Evolutionary conservation across 1,139 yeast species (phyloP).

Genomic region (Meyerozyma guilliermondii): DNA sequence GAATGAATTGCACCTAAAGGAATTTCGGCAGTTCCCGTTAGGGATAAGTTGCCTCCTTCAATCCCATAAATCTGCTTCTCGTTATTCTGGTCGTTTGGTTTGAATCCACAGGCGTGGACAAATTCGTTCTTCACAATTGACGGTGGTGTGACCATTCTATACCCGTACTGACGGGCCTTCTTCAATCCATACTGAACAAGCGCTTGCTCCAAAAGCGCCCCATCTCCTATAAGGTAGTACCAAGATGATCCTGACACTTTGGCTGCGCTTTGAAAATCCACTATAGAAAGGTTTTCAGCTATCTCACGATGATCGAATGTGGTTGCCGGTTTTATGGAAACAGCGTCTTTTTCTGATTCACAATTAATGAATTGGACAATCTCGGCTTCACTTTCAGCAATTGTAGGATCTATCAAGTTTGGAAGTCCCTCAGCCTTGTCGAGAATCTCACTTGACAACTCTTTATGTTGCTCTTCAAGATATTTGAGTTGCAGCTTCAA

Average conservation of each 20-base stretch:
- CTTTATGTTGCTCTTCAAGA: constrained; percentile 27
- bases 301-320: constrained; percentile 60
- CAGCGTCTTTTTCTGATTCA: constrained; percentile 19
- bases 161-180: constrained; percentile 64
- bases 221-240: constrained; percentile 82
- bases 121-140: constrained; percentile 76
- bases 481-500: constrained; percentile 31
- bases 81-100: constrained; percentile 84
- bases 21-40: constrained; percentile 95
- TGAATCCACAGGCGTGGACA: constrained; percentile 88
- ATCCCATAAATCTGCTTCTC: constrained; percentile 82
- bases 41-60: constrained; percentile 46
- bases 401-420: constrained; percentile 53
- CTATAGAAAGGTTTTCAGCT: constrained; percentile 53
- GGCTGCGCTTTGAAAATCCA: constrained; percentile 72
- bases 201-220: constrained; percentile 88
- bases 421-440: constrained; percentile 56
- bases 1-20: constrained; percentile 77
- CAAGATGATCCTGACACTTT: constrained; percentile 81
- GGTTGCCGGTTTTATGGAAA: constrained; percentile 15
- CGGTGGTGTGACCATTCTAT: constrained; percentile 74
- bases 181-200: constrained; percentile 72
- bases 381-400: constrained; percentile 30
- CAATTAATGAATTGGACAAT: constrained; percentile 50
- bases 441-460: constrained; percentile 25